Percentiles rank a stretch among this genome's conserved stretches.
Conservation (phyloP, 2,329 filamentous ascomycete genomes). For the Aureobasidium musti region DNA sequence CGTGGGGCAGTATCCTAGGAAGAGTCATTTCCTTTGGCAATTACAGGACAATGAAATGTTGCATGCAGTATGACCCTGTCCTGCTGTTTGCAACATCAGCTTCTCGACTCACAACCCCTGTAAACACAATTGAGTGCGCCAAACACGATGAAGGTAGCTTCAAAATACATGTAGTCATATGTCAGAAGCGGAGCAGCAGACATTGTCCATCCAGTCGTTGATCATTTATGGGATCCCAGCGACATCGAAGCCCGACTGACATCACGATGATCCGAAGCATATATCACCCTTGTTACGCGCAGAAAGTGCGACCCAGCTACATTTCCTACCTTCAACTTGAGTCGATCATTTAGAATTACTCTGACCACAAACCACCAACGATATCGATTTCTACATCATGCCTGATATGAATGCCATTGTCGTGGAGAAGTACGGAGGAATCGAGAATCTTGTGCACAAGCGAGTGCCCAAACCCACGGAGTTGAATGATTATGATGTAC, state of each 20-base stretch:
- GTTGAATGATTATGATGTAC: conserved; percentile 41
- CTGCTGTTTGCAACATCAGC: no score
- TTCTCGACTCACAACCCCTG: no score
- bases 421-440: conserved; percentile 38
- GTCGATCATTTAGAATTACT: not conserved
- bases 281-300: not conserved
- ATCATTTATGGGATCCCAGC: not conserved
- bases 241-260: not conserved
- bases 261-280: not conserved
- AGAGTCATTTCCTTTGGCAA: no score
- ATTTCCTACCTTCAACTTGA: not conserved
- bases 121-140: not conserved
- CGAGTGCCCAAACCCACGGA: conserved; percentile 40
- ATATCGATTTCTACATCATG: not conserved
- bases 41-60: no score
- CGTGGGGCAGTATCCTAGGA: no score
- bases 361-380: not conserved
- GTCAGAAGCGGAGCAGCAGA: not conserved
- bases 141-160: no score
- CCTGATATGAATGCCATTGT: conserved; percentile 40
- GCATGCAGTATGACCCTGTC: not conserved
- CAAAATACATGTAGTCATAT: no score
- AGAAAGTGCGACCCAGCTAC: not conserved
- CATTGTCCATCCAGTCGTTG: not conserved
- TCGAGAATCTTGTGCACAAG: conserved; percentile 37